Percentiles rank a stretch among this genome's conserved stretches.
phyloP scores from a whole-genome alignment of 2,329 filamentous ascomycete genomes.

The Talaromyces sp. region DNA sequence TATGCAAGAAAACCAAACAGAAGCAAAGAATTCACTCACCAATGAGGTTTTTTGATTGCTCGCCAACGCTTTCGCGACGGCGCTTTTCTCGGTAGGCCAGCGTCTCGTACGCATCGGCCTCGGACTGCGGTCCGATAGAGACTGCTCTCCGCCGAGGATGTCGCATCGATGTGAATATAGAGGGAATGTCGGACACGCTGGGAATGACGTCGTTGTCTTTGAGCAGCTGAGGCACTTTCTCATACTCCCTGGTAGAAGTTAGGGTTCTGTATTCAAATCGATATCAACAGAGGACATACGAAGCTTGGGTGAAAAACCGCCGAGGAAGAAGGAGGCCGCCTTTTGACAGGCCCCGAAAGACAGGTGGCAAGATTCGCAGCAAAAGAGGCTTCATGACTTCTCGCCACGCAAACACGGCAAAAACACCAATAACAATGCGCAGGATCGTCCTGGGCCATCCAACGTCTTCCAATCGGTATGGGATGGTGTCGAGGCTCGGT shows the following conservation, averaged over 20 bases:
- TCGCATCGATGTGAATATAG: slow-evolving; percentile 73
- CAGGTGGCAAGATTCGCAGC: slow-evolving; percentile 69
- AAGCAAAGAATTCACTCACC: not conserved
- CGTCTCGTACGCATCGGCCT: slow-evolving; percentile 92
- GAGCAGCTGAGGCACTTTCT: slow-evolving; percentile 67
- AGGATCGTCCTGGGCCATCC: slow-evolving; percentile 59
- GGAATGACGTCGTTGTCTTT: slow-evolving; percentile 85
- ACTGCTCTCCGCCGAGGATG: slow-evolving; percentile 73
- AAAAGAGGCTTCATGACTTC: slow-evolving; percentile 81
- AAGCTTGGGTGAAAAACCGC: slow-evolving; percentile 85
- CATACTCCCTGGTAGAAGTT: slow-evolving; percentile 58
- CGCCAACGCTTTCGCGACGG: slow-evolving; percentile 55
- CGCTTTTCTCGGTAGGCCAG: slow-evolving; percentile 79
- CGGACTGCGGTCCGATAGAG: slow-evolving; percentile 89
- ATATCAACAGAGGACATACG: slow-evolving; percentile 38
- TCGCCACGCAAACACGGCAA: slow-evolving; percentile 83
- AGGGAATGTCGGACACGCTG: slow-evolving; percentile 77
- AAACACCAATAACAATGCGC: slow-evolving; percentile 71
- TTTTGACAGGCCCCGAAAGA: slow-evolving; percentile 81
- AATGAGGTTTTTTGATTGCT: slow-evolving; percentile 12
- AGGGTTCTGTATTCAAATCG: not conserved
- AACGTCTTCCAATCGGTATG: slow-evolving; percentile 61
- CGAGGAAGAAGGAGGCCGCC: slow-evolving; percentile 74
- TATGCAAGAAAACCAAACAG: not conserved
- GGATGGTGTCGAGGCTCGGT: slow-evolving; percentile 54